Evolutionary conservation across 2,329 filamentous ascomycete genomes (phyloP), one percentile per base, ranked within the genome.

Genomic region (Escovopsis sp.): DNA sequence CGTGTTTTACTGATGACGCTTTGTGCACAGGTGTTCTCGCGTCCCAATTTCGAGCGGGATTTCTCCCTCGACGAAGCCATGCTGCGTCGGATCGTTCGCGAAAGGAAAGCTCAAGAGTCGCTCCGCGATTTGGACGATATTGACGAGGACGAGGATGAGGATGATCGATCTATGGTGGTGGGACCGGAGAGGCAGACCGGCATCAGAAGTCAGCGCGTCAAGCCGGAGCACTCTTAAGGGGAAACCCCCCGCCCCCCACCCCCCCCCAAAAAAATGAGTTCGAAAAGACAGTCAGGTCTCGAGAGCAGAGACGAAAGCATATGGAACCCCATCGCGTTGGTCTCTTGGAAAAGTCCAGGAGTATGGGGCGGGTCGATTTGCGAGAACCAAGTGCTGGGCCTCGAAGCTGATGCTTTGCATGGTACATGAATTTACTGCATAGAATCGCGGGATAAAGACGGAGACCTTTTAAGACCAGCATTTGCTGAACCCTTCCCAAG

Each of bases 11-110:
- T 25, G 9, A 25, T 23, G 16, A 19, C 14, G 18, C 7, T n/a
- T 9, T n/a, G 5, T 11, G 3, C 19, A 14, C 35, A 75, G 69
- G 61, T 57, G 37, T 58, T 79, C 32, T 56, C 57, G 1, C 51
- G 60, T 16, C 36, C 45, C 2, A 39, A 34, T 4, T 59, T 60
- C 34, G 41, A 50, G 11, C 44, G 55, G 0, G 72, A 80, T 43
- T 63, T 80, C 37, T 65, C 62, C 39, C 57, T 62, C 14, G 75
- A 81, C 44, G 58, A 64, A 30, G 54, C 70, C 12, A 61, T 78
- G 40, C 51, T 69, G 17, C 68, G 74, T 27, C 66, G 67, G 44
- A 71, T 80, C 36, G 62, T 68, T 51, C 68, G 75, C 6, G 59
- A 65, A 7, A 59, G 62, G 39, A 58, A 63, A 33, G 56, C 58